Base-by-base conservation (phyloP, 495 filamentous ascomycete genomes). In the Penicillium soppii region DNA sequence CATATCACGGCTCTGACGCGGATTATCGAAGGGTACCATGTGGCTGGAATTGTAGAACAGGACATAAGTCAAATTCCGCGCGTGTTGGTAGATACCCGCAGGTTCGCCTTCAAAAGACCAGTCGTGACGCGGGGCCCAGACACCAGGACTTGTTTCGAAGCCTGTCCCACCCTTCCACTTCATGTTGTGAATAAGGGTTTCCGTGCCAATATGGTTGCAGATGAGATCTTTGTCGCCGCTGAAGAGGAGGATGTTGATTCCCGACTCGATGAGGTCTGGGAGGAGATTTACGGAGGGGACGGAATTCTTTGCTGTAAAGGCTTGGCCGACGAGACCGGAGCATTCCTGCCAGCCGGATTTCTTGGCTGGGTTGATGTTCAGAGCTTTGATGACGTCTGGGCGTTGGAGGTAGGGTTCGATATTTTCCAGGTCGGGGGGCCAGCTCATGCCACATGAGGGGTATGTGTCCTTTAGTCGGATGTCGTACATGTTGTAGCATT, bases 11-110 rank as follows among this genome's bases (percentile, higher is more conserved):
- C 85, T 88, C 41, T 91, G 84, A 20, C 91, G 83, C 10, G 95
- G 84, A 56, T 86, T 88, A 66, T 98, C 92, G 65, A 91, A 97
- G 5, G 94, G 94, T 3, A 97, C 94, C 94, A 98, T 98, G 66
- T 98, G 94, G 43, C 86, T 91, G 25, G 89, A 82, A 70, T 97
- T 96, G 76, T 95, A 92, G 71, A 97, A 95, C 23, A 94, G 76
- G 10, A 97, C 84, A 67, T 98, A 98, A 5, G 94, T 98, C 40
- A 98, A 71, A 63, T 97, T 97, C 43, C 95, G 84, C 2, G 94
- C 94, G 67, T 88, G 80, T 72, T 98, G 94, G 72, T 94, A 97
- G 62, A 92, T 85, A 32, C 94, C 94, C 15, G 92, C 94, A 1
- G 86, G 74, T 56, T 97, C 85, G 51, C 85, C 89, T 66, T 97